Evolutionary conservation across 257 asterid genomes (phyloP), one percentile per base, ranked within the genome.

Genomic region (Nicotiana benthamiana): DNA sequence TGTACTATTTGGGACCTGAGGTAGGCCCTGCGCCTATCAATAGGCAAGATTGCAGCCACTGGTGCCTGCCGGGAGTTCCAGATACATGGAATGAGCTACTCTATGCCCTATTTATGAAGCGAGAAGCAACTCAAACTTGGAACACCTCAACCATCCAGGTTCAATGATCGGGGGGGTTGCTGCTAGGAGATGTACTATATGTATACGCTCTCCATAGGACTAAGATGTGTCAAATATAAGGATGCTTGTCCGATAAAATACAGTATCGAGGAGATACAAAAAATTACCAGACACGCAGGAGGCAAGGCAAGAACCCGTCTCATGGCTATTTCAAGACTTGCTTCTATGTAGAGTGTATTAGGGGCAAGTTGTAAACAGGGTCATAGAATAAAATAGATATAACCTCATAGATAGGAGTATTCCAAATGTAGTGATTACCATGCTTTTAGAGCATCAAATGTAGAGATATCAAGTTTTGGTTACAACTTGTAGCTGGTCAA

Each of bases 1-100:
- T 93, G 79, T 93, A 93, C 65, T 95, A 95, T 87, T 84, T 92
- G 84, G 97, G 97, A 12, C 92, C 91, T 30, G 46, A 43, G 4
- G 24, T 17, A 0, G 91, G 97, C 26, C 93, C 88, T 8, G 95
- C 93, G 0, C 87, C 97, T 48, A 53, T 87, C 62, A 92, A 83
- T 78, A 81, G 92, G 85, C 98, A 95, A 82, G 98, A 95, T 81
- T 95, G 98, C 89, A 95, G 98, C 88, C 98, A 95, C 77, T 94
- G 98, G 98, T 95, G 98, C 53, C 85, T 95, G 27, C 98, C 98
- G 0, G 98, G 98, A 3, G 92, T 95, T 7, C 98, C 97, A 1
- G 98, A 94, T 80, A 63, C 97, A 36, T 94, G 98, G 98, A 94
- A 94, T 75, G 97, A 94, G 84, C 86, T 95, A 27, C 89, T 95